Base-by-base conservation (phyloP, 495 filamentous ascomycete genomes). In the Jackrogersella minutella region DNA sequence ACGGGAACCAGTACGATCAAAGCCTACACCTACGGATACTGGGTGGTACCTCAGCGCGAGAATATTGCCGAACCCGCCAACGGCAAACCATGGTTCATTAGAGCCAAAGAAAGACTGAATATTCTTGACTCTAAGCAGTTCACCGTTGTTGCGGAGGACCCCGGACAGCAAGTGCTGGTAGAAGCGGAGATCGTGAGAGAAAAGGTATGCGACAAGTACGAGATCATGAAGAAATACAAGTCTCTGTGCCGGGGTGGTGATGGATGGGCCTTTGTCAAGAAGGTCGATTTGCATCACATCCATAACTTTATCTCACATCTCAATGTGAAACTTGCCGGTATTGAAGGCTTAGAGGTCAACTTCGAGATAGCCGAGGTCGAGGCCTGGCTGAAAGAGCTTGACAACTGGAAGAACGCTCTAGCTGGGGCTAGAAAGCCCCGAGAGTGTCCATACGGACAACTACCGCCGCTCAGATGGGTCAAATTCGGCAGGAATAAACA, bases 11-110 rank as follows among this genome's bases (percentile, higher is more conserved):
- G 31, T 21, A n/a, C 11, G 33, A 9, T 47, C 11, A 24, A 26
- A 10, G 61, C 49, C 3, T 31, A 7, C 2, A 19, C 72, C 2
- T 46, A 64, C 5, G 71, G 69, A 6, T 64, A 60, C 31, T 71
- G 65, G 71, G 26, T 39, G 0, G 26, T 17, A 7, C 30, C 53
- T 5, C 10, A 6, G 1, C 5, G 14, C 16, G 17, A 6, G 26
- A 1, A 0, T 8, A 21, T 26, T 9, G 17, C 22, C 2, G 16
- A 36, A 1, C 8, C 3, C n/a, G 7, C 1, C 6, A 0, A 8
- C 2, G 8, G 30, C 0, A 26, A 43, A 2, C 24, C 0, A 2
- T 13, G 11, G 6, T 6, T 53, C 24, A 33, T 43, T 11, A 9
- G 21, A 5, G 1, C 0, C 0, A 17, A 9, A 1, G 62, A 64